Evolutionary conservation across 2,329 filamentous ascomycete genomes (phyloP), one percentile per base, ranked within the genome.

Genomic region (Cyclaneusma minus): DNA sequence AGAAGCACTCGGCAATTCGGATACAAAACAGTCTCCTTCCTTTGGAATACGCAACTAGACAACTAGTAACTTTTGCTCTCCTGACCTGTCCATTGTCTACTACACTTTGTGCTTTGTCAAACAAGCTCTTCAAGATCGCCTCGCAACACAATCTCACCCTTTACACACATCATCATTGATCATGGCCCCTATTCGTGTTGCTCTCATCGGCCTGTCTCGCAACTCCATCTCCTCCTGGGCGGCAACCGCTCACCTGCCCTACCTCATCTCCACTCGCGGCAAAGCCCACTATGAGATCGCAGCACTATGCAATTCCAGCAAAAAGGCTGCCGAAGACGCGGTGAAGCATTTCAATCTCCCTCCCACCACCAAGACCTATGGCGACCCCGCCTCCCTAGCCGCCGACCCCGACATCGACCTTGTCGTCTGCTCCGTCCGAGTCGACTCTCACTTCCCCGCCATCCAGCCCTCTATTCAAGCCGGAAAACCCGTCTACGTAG

Each of bases 161-260:
- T n/a, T 32, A 33, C 7, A 26, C 19, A 12, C 14, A 26, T 6
- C 10, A 19, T 4, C 16, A 23, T 18, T 11, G 19, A 36, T 32
- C 27, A 61, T 65, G 57, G 40, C 60, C 19, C 61, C 56, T 7
- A 66, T 70, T 31, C 60, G 63, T 27, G 47, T 64, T 10, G 69
- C 58, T 16, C 51, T 74, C n/a, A 54, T 71, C 31, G 69, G 68
- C 23, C 62, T 73, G 27, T 70, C 64, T 2, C 49, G 60, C 28
- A 52, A 54, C 2, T 58, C 62, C 25, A 52, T 53, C 16, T 56
- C 54, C 4, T 56, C 58, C 0, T 76, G 68, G 68, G 67, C 65
- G 3, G 52, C 49, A 16, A 37, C 41, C 14, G 65, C 61, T 3
- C 70, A 76, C 38, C 56, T 75, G 0, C 66, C 71, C 0, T 73